Evolutionary conservation across 2,329 filamentous ascomycete genomes (phyloP).

Genomic region (Trichoderma koningiopsis): DNA sequence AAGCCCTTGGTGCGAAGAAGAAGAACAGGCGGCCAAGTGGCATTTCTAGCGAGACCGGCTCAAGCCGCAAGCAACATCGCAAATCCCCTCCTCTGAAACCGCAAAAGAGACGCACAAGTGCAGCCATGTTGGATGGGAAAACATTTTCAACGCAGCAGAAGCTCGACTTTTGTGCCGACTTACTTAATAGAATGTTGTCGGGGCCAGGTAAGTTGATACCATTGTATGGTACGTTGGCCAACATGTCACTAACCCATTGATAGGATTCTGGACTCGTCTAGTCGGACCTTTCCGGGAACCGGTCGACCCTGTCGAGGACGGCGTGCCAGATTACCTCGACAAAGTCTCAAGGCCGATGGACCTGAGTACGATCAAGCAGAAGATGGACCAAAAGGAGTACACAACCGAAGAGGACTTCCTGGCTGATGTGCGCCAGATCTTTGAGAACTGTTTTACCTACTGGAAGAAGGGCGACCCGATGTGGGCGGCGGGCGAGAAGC

Average conservation of each 20-base stretch:
- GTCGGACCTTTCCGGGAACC: constrained; percentile 64
- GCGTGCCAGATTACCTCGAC: constrained; percentile 62
- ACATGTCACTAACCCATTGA: neutral
- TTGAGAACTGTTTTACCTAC: constrained; percentile 65
- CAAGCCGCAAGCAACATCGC: constrained; percentile 26
- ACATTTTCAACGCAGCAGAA: constrained; percentile 47
- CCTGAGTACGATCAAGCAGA: constrained; percentile 60
- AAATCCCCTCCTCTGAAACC: constrained; percentile 40
- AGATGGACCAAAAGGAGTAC: constrained; percentile 60
- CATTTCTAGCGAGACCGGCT: neutral
- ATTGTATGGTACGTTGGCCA: neutral
- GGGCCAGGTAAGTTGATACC: constrained; percentile 53
- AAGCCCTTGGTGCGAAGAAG: constrained; percentile 42
- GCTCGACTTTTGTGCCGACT: constrained; percentile 60
- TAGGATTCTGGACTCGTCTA: constrained; percentile 67
- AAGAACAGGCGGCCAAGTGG: constrained; percentile 47
- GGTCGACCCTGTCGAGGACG: constrained; percentile 58
- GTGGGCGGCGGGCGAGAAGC: constrained; percentile 57
- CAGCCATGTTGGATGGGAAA: constrained; percentile 37
- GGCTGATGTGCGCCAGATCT: constrained; percentile 62
- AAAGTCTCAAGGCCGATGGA: constrained; percentile 66
- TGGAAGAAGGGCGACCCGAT: constrained; percentile 59
- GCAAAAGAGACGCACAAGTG: constrained; percentile 41
- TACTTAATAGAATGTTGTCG: constrained; percentile 62
- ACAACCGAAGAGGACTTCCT: constrained; percentile 55